A percentile compares a stretch with the other conserved stretches of the same genome.
These are phyloP conservation scores for Curvularia sp. DNA, from an alignment of 2,329 filamentous ascomycete species.

Conservation along the genomic window DNA sequence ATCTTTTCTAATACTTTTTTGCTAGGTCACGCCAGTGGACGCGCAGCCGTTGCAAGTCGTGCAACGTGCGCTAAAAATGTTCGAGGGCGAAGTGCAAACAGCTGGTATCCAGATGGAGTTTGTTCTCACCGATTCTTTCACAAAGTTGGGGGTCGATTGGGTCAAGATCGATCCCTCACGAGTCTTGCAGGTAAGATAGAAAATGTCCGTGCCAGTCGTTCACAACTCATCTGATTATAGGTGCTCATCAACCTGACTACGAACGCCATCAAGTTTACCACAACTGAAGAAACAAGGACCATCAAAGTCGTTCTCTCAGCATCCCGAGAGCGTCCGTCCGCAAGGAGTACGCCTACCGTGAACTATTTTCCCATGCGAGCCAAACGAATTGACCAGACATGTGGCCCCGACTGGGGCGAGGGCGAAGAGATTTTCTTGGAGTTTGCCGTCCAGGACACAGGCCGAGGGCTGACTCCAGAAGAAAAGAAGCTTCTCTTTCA, in stretches of 20 bases:
- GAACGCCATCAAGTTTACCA: conserved; percentile 84
- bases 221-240: conserved; percentile 17
- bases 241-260: conserved; percentile 81
- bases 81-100: conserved; percentile 74
- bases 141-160: conserved; percentile 66
- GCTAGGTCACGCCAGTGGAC: conserved; percentile 68
- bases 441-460: conserved; percentile 79
- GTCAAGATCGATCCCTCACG: conserved; percentile 76
- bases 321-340: conserved; percentile 62
- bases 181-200: conserved; percentile 64
- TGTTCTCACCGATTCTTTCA: conserved; percentile 67
- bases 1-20: conserved; percentile 1
- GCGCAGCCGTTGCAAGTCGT: conserved; percentile 72
- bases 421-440: conserved; percentile 71
- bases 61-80: conserved; percentile 75
- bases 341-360: conserved; percentile 55
- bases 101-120: conserved; percentile 72
- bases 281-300: conserved; percentile 64
- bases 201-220: background rate
- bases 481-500: conserved; percentile 79
- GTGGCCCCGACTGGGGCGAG: conserved; percentile 71
- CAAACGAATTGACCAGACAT: conserved; percentile 55
- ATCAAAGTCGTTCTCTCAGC: conserved; percentile 72
- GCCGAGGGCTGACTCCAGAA: conserved; percentile 72
- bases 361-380: conserved; percentile 67